Evolutionary conservation across 495 filamentous ascomycete genomes (phyloP), one percentile per base, ranked within the genome.

Genomic region (Talaromyces thailandensis): DNA sequence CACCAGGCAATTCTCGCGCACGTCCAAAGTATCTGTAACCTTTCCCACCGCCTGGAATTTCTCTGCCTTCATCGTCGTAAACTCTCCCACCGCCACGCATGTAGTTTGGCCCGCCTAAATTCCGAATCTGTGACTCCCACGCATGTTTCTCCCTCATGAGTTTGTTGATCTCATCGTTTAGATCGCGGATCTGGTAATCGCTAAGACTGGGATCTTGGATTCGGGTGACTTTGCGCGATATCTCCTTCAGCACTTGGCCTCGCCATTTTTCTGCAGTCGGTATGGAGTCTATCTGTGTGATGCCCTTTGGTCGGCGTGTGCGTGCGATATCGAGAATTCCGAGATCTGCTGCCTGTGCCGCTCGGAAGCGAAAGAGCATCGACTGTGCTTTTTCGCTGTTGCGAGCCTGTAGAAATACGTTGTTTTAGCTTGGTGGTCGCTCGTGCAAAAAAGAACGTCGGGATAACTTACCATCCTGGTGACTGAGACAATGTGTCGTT

Each of bases 331-430:
- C 92, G 76, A 98, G 90, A 67, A 98, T 97, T 69, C 94, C 94
- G 37, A 96, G 81, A 73, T 96, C 93, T 62, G 93, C 92, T 60
- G 95, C 95, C 81, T 98, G 94, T 68, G 92, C 88, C 70, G 96
- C 94, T 73, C 95, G 91, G 83, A 98, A 98, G 81, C 94, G 94
- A 80, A 96, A 98, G 75, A 98, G 95, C 94, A 98, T 98, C 24
- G 93, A 97, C 76, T 98, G 94, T 63, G 94, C 94, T 79, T 98
- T 98, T 83, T 97, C 93, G 29, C 89, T 91, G 75, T 98, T 98
- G 63, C 86, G 86, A 60, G 86, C 86, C 86, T 88, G 73, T 21
- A 53, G 53, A 55, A 60, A 63, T 43, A 50, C 67, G 53, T 56
- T 45, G 64, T 55, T 61, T 62, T 23, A 58, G 65, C 53, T 64